Base-by-base conservation (phyloP, 2,329 filamentous ascomycete genomes). In the Trichoderma sp. region DNA sequence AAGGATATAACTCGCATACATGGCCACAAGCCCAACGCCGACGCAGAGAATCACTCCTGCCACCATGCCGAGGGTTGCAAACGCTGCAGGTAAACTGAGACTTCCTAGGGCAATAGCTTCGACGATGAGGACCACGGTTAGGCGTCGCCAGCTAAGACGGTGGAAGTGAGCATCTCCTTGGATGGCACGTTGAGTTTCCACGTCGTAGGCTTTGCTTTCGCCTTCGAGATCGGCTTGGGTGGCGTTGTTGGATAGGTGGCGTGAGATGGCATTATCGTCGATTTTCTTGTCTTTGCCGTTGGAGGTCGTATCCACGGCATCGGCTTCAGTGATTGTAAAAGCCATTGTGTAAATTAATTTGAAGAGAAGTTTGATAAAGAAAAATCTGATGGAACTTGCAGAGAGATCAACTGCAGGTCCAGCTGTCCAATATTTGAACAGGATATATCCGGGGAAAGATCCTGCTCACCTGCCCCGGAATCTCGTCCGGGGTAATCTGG, bases 1-100 rank as follows among this genome's bases (percentile, higher is more conserved):
- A 61, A 86, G 82, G 71, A 86, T 79, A 71, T 85, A 81, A 72
- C 81, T 83, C 43, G 82, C 85, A 78, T 84, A 86, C 72, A 86
- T 86, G 71, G 84, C 84, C 47, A 86, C 72, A n/a, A 86, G 75
- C 5, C 84, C 84, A 7, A 86, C 75, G 9, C 80, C 81, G 34
- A 86, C 76, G 47, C 79, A 82, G 71, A 83, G 76, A 71, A 86
- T 81, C 61, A 82, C 80, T 47, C 84, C 84, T 11, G 83, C 82
- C n/a, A 86, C 81, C 86, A 88, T 87, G 65, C 86, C 86, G 24
- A 88, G 83, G 3, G 82, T 82, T n/a, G 86, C 86, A 74, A 88
- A 88, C 11, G 86, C 85, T 1, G 80, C 76, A 3, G 86, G 86
- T 57, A 88, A 81, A 72, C 84, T 85, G 66, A 88, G 80, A 72